Conservation (phyloP, 140 eudicot genomes). For the Cichorium intybus region DNA sequence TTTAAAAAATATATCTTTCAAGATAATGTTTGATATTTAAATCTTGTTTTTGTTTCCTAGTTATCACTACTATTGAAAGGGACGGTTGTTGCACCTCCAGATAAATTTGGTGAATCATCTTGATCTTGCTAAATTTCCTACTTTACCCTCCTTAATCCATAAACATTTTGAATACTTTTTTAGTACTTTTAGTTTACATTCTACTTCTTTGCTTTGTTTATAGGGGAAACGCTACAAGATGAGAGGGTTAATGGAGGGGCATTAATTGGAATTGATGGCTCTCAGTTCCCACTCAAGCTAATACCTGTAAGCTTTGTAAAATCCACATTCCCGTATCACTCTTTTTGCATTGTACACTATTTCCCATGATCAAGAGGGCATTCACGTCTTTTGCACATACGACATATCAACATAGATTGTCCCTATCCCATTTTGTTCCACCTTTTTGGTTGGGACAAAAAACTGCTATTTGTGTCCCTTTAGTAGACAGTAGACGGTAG, state of each 20-base stretch:
- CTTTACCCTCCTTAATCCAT: conserved; percentile 9
- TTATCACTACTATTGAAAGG: conserved; percentile 84
- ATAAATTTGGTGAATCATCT: conserved; percentile 72
- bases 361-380: neutral
- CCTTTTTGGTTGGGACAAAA: neutral
- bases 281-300: conserved; percentile 84
- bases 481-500: too few species aligned
- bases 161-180: neutral
- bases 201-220: conserved; percentile 14
- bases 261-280: conserved; percentile 74
- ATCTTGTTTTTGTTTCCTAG: conserved; percentile 32
- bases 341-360: neutral
- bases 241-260: conserved; percentile 97
- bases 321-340: neutral
- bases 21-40: conserved; percentile 1
- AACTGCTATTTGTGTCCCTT: neutral
- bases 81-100: conserved; percentile 97
- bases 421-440: neutral
- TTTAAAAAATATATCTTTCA: neutral
- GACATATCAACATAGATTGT: neutral
- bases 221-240: conserved; percentile 96
- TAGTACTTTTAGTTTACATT: conserved; percentile 10
- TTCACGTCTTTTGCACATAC: neutral
- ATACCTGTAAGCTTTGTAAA: conserved; percentile 68
- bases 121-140: conserved; percentile 3